These are phyloP conservation scores for Tylopilus sp. DNA, from an alignment of 768 basidiomycete species.

Conservation along the genomic window DNA sequence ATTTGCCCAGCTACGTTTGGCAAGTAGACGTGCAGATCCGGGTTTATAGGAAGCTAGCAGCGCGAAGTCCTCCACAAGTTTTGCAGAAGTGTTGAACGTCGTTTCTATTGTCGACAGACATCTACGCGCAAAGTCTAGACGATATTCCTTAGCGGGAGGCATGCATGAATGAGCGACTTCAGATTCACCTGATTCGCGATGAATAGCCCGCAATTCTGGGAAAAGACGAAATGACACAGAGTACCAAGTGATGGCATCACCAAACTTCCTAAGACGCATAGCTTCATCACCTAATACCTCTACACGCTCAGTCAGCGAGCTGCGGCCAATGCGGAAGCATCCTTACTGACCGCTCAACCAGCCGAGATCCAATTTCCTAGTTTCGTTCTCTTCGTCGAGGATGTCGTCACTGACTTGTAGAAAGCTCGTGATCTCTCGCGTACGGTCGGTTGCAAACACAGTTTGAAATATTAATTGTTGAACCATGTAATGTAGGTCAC, in stretches of 20 bases:
- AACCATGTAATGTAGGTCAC: slow-evolving; percentile 1
- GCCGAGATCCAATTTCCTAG: slow-evolving; percentile 3
- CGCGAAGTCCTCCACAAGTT: not conserved
- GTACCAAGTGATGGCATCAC: slow-evolving; percentile 12
- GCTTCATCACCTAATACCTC: slow-evolving; percentile 14
- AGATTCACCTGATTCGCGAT: slow-evolving; percentile 4
- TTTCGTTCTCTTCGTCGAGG: slow-evolving; percentile 8
- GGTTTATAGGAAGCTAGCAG: not conserved
- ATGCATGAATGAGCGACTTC: not conserved
- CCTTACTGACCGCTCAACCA: slow-evolving; percentile 9
- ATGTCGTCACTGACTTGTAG: not conserved
- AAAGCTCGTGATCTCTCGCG: not conserved
- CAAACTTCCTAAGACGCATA: not conserved
- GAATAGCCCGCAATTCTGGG: not conserved
- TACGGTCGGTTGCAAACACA: not conserved
- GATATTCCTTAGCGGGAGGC: not conserved
- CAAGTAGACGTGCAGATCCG: not conserved
- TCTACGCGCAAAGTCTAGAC: not conserved
- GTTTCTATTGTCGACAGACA: not conserved
- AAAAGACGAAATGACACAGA: slow-evolving; percentile 5
- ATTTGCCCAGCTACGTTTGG: not conserved
- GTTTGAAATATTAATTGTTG: slow-evolving; percentile 9
- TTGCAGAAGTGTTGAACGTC: no score
- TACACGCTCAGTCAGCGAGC: not conserved
- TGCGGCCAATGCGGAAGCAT: not conserved